A percentile compares a stretch with the other conserved stretches of the same genome.
phyloP scores from a whole-genome alignment of 148 eudicot genomes.

The Camellia granthamiana region DNA sequence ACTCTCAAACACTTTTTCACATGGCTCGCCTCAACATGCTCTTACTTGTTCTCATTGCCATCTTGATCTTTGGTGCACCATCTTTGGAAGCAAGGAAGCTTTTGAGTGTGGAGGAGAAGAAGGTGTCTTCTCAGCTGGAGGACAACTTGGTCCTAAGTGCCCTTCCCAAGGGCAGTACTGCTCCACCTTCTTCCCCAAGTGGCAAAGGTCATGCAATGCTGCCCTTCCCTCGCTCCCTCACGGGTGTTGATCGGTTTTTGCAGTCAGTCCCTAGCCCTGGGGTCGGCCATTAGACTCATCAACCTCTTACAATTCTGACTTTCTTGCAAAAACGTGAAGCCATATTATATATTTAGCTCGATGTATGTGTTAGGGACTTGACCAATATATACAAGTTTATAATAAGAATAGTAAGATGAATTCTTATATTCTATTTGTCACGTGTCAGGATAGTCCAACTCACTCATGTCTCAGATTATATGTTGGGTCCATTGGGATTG shows the following conservation, averaged over 20 bases:
- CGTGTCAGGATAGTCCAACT: no score
- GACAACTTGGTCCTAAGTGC: neutral
- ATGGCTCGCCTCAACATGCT: slow-evolving; percentile 13
- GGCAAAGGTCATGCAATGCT: slow-evolving; percentile 1
- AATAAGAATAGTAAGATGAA: no score
- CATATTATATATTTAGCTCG: no score
- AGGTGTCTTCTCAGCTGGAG: neutral
- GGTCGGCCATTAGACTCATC: slow-evolving; percentile 17
- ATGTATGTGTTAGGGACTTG: no score
- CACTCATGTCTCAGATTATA: no score
- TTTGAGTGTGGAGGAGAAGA: neutral
- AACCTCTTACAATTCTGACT: neutral
- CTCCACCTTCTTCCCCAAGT: slow-evolving; percentile 11
- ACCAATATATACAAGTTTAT: no score
- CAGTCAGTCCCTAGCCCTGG: slow-evolving; percentile 35
- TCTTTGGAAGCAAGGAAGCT: slow-evolving; percentile 22
- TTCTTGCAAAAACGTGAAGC: neutral
- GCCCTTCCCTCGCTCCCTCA: neutral
- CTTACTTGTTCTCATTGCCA: slow-evolving; percentile 1
- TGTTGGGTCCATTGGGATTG: no score
- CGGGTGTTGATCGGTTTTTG: neutral
- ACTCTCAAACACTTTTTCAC: neutral
- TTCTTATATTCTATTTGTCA: no score
- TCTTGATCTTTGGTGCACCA: slow-evolving; percentile 10
- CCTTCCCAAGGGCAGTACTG: slow-evolving; percentile 15